A percentile compares a stretch with the other conserved stretches of the same genome.
phyloP scores from a whole-genome alignment of 164 flowering plant species.

The Berberis thunbergii region DNA sequence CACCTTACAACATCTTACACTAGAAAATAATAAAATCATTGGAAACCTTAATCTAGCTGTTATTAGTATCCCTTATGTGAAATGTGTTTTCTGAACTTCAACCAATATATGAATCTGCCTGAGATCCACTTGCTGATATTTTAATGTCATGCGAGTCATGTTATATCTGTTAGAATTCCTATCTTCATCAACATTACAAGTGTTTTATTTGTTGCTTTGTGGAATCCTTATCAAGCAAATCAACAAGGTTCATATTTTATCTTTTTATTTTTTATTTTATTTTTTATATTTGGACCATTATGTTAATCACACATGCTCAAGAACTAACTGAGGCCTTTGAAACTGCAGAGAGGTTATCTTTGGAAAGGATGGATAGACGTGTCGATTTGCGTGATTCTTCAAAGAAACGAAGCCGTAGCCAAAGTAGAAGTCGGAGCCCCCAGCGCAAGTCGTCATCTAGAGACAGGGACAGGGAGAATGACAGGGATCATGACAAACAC shows the following conservation, averaged over 20 bases:
- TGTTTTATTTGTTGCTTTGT: too few species aligned
- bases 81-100: background rate
- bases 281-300: background rate
- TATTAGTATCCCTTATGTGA: background rate
- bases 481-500: constrained; percentile 42
- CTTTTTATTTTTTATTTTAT: background rate
- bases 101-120: background rate
- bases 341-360: too few species aligned
- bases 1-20: too few species aligned
- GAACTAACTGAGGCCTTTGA: background rate
- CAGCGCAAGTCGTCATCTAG: too few species aligned
- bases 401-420: constrained; percentile 57
- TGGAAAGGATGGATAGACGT: constrained; percentile 21
- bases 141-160: background rate
- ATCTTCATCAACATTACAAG: too few species aligned
- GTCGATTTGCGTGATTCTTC: constrained; percentile 53
- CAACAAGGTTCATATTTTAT: background rate
- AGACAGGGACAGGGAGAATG: constrained; percentile 35
- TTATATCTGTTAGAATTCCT: too few species aligned
- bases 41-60: too few species aligned
- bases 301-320: background rate
- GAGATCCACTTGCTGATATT: background rate
- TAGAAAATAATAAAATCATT: too few species aligned
- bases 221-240: too few species aligned
- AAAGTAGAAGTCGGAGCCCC: too few species aligned